These are phyloP conservation scores for Pelargonium citronellum DNA, from an alignment of 441 rosid species.

Conservation along the genomic window DNA sequence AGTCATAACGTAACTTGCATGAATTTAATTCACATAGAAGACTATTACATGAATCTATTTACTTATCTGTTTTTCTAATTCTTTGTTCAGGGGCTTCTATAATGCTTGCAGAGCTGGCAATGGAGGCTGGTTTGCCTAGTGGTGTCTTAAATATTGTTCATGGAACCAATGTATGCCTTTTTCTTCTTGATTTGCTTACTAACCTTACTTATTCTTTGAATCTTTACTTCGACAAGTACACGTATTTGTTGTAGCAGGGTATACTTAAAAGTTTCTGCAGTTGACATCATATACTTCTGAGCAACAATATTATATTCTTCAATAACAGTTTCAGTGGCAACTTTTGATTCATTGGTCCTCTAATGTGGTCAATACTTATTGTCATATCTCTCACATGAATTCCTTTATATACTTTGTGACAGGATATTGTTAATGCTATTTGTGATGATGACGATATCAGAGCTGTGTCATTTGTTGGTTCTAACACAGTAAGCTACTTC, in stretches of 20 bases:
- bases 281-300: background rate
- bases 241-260: background rate
- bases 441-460: conserved; percentile 70
- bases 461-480: conserved; percentile 91
- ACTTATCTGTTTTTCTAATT: background rate
- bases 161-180: conserved; percentile 63
- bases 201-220: background rate
- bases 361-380: background rate
- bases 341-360: conserved; percentile 6
- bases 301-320: background rate
- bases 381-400: background rate
- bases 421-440: conserved; percentile 85
- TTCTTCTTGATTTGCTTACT: background rate
- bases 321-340: background rate
- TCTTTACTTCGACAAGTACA: background rate
- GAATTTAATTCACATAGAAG: too few relatives aligned
- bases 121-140: conserved; percentile 85
- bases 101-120: conserved; percentile 81
- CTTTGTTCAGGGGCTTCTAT: conserved; percentile 68
- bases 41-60: too few relatives aligned
- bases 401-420: conserved; percentile 21
- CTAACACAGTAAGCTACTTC: conserved; percentile 58
- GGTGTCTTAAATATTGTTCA: conserved; percentile 88
- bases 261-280: background rate
- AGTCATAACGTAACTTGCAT: too few relatives aligned